These are phyloP conservation scores for Ceratocystis eucalypticola DNA, from an alignment of 2,329 filamentous ascomycete genomes.

Conservation along the genomic window DNA sequence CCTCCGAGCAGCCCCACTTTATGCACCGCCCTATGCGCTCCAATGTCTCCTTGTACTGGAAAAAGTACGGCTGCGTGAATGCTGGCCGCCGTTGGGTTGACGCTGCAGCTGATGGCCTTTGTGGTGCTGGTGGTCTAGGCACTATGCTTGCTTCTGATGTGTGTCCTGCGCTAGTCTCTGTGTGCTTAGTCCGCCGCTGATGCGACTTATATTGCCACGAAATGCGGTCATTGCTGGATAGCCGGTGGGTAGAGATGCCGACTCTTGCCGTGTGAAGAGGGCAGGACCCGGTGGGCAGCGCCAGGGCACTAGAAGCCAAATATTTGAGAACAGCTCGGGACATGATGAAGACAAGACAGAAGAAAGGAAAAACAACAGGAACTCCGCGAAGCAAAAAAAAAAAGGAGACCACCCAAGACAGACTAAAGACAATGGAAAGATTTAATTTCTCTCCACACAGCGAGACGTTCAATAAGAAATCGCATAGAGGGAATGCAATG, in stretches of 20 bases:
- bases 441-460: neutral
- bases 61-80: conserved; percentile 13
- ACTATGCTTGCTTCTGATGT: neutral
- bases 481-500: neutral
- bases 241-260: neutral
- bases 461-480: neutral
- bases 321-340: neutral
- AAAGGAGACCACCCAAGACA: neutral
- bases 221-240: neutral
- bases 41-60: conserved; percentile 12
- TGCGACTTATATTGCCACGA: neutral
- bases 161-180: neutral
- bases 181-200: neutral
- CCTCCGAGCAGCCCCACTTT: conserved; percentile 17
- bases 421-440: neutral
- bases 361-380: neutral
- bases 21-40: conserved; percentile 15
- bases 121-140: too few species aligned
- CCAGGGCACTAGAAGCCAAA: neutral
- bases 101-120: neutral
- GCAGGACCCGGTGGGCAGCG: neutral
- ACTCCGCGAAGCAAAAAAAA: neutral
- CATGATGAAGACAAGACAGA: neutral
- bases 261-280: neutral
- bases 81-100: neutral